These are phyloP conservation scores for Pelargonium citronellum DNA, from an alignment of 441 rosid species.

Conservation along the genomic window DNA sequence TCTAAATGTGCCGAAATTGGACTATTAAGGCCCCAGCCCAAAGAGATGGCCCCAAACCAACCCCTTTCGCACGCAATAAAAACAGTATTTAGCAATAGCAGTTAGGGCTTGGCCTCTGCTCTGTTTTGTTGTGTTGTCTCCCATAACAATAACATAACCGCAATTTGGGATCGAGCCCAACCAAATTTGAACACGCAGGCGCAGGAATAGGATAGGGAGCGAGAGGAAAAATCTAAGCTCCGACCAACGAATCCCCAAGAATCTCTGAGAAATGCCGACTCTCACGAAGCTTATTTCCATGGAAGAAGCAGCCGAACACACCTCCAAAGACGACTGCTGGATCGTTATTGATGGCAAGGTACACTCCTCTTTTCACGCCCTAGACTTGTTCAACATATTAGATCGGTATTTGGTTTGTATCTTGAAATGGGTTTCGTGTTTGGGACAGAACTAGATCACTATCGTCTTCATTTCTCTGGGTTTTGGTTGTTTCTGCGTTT, in stretches of 20 bases:
- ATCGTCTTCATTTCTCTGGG: not conserved
- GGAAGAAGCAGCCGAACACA: slow-evolving; percentile 71
- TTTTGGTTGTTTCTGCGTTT: slow-evolving; percentile 2
- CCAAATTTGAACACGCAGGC: slow-evolving; percentile 7
- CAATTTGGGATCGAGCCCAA: slow-evolving; percentile 1
- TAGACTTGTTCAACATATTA: not conserved
- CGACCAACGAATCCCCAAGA: slow-evolving; percentile 3
- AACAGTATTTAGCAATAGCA: too few relatives aligned
- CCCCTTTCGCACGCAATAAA: too few relatives aligned
- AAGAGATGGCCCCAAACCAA: too few relatives aligned
- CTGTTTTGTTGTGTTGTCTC: too few relatives aligned
- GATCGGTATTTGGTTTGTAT: too few relatives aligned
- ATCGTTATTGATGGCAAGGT: slow-evolving; percentile 77
- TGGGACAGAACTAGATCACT: not conserved
- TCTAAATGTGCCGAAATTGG: too few relatives aligned
- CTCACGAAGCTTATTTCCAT: slow-evolving; percentile 59
- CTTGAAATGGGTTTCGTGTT: too few relatives aligned
- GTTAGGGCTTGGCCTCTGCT: too few relatives aligned
- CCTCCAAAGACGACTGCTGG: slow-evolving; percentile 80
- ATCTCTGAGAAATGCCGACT: slow-evolving; percentile 49
- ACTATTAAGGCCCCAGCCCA: too few relatives aligned
- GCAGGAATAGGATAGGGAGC: not conserved
- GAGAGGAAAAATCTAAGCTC: not conserved
- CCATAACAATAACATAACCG: too few relatives aligned
- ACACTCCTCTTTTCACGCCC: slow-evolving; percentile 3